Percentiles rank a stretch among this genome's conserved stretches.
Evolutionary conservation across 139 green algal genomes (phyloP).

Genomic region (Micractinium conductrix): DNA sequence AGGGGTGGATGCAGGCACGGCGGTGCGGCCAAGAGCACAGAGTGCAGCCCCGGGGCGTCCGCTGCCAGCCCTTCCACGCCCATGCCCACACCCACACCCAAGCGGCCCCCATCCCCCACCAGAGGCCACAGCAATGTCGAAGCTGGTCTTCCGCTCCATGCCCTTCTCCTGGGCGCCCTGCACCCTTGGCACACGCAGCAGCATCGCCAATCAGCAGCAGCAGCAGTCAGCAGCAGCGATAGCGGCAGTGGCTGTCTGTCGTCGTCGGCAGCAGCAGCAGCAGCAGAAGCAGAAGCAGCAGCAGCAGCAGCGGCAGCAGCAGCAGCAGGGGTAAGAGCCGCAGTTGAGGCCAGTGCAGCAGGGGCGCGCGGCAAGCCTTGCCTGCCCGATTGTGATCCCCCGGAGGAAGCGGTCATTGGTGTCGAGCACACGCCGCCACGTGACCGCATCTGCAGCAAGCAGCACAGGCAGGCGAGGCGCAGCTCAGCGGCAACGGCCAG

Average conservation of each 20-base stretch:
- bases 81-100: background rate
- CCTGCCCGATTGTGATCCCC: conserved; percentile 87
- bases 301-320: background rate
- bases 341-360: too few relatives aligned
- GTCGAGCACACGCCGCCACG: conserved; percentile 97
- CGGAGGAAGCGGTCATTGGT: conserved; percentile 96
- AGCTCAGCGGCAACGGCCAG: too few relatives aligned
- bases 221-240: too few relatives aligned
- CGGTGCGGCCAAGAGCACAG: background rate
- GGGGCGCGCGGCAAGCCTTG: too few relatives aligned
- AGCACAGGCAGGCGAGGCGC: too few relatives aligned
- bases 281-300: background rate
- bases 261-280: background rate
- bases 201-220: too few relatives aligned
- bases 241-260: background rate
- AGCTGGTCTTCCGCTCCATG: conserved; percentile 72
- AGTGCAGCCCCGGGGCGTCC: background rate
- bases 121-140: conserved; percentile 95
- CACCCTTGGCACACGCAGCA: too few relatives aligned
- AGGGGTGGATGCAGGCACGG: background rate
- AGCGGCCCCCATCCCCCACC: background rate
- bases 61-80: background rate
- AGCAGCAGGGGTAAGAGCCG: too few relatives aligned
- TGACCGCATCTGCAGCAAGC: conserved; percentile 53
- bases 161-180: conserved; percentile 65